phyloP scores from a whole-genome alignment of 306 rosid genomes.

The Leucaena leucocephala region DNA sequence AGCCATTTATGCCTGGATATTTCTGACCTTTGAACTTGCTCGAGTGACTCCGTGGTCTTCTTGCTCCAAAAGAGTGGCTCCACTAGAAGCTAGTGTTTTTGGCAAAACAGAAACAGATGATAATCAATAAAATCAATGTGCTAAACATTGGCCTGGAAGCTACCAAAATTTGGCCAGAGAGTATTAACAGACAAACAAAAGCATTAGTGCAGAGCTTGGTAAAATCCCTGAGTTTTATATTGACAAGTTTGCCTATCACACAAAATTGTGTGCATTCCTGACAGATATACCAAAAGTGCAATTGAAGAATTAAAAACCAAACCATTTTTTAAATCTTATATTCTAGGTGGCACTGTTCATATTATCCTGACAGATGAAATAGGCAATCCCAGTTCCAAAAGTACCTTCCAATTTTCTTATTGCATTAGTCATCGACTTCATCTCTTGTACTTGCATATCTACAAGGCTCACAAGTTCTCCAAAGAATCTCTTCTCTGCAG shows the following conservation, averaged over 20 bases:
- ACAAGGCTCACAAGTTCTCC: constrained; percentile 56
- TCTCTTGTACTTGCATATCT: constrained; percentile 73
- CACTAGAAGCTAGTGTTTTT: constrained; percentile 44
- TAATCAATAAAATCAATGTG: constrained; percentile 16
- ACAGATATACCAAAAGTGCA: not conserved
- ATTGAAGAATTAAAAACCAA: constrained; percentile 16
- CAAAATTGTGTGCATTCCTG: constrained; percentile 1
- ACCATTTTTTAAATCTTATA: constrained; percentile 2
- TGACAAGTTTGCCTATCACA: not conserved
- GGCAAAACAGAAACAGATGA: constrained; percentile 38
- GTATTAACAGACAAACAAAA: constrained; percentile 18
- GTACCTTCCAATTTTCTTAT: constrained; percentile 78
- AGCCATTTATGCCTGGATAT: not conserved
- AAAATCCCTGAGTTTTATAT: constrained; percentile 8
- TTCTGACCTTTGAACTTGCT: constrained; percentile 68
- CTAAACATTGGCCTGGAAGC: constrained; percentile 8
- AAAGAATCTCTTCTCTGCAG: constrained; percentile 60
- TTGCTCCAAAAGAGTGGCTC: constrained; percentile 44
- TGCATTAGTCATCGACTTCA: constrained; percentile 76
- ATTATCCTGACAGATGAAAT: constrained; percentile 21
- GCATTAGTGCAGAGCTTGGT: not conserved
- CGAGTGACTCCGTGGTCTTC: constrained; percentile 44
- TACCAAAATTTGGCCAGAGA: not conserved
- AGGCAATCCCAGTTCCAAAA: not conserved
- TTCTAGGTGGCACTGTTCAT: constrained; percentile 1